These are phyloP conservation scores for Spongispora temasekensis DNA, from an alignment of 1,284 basidiomycete species.

Conservation along the genomic window DNA sequence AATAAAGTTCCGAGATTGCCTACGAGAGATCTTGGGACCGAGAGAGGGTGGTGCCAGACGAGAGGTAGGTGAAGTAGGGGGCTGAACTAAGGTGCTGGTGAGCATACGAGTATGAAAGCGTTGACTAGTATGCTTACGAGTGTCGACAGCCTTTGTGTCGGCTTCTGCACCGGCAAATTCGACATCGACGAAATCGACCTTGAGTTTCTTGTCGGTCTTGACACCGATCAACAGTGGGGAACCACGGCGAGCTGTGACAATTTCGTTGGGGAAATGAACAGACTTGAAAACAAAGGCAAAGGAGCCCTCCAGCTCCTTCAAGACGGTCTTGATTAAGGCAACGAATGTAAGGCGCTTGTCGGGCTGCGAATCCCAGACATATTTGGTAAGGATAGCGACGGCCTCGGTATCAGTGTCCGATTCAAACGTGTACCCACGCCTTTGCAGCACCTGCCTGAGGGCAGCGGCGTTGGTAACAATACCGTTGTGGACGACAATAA, in stretches of 20 bases:
- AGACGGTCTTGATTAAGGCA: constrained; percentile 90
- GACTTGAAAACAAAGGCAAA: constrained; percentile 99
- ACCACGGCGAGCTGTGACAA: constrained; percentile 95
- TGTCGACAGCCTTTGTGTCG: constrained; percentile 56
- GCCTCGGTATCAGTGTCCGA: constrained; percentile 99
- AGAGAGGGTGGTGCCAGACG: constrained; percentile 77
- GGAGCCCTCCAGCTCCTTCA: constrained; percentile 98
- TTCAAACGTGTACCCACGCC: constrained; percentile 93
- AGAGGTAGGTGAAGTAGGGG: constrained; percentile 52
- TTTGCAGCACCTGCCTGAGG: constrained; percentile 91
- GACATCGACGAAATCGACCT: constrained; percentile 99
- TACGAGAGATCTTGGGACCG: constrained; percentile 86
- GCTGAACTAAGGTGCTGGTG: constrained; percentile 42
- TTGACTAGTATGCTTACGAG: constrained; percentile 47
- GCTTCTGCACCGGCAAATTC: constrained; percentile 82
- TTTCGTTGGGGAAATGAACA: constrained; percentile 92
- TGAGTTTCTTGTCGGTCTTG: constrained; percentile 99
- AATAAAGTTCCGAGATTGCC: constrained; percentile 98
- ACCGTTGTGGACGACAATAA: constrained; percentile 97
- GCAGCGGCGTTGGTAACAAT: constrained; percentile 96
- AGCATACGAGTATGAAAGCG: constrained; percentile 9
- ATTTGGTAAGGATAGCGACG: constrained; percentile 95
- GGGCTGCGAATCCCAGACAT: constrained; percentile 93
- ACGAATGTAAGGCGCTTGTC: constrained; percentile 91
- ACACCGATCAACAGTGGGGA: constrained; percentile 98